These are phyloP conservation scores for Tinospora cordifolia DNA, from an alignment of 164 flowering plant species.

Conservation along the genomic window DNA sequence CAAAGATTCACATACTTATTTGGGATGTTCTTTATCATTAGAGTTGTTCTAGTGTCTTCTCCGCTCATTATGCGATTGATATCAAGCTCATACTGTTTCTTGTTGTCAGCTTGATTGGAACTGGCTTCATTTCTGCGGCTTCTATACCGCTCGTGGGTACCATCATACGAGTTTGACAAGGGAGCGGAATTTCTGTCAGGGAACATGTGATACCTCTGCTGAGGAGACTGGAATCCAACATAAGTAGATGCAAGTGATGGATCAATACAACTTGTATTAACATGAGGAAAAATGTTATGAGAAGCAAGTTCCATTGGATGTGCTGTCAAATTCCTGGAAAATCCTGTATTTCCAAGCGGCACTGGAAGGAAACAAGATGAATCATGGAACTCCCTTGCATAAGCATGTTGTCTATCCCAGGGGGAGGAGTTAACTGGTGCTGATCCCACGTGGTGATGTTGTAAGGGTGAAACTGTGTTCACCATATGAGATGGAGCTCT, in stretches of 20 bases:
- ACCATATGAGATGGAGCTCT: conserved; percentile 44
- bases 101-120: conserved; percentile 50
- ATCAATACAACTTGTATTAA: conserved; percentile 55
- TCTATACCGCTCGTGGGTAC: conserved; percentile 52
- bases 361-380: conserved; percentile 60
- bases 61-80: conserved; percentile 61
- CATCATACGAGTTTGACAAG: conserved; percentile 50
- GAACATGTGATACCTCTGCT: conserved; percentile 57
- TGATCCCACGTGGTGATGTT: conserved; percentile 71
- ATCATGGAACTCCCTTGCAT: conserved; percentile 59
- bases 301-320: conserved; percentile 68
- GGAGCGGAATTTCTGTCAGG: conserved; percentile 63
- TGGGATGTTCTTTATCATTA: conserved; percentile 88
- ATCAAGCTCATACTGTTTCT: conserved; percentile 77
- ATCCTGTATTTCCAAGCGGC: conserved; percentile 60
- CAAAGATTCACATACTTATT: conserved; percentile 56
- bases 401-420: conserved; percentile 64
- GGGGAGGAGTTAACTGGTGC: conserved; percentile 70
- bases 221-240: conserved; percentile 53
- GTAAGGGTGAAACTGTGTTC: conserved; percentile 40
- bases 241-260: conserved; percentile 39
- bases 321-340: conserved; percentile 39
- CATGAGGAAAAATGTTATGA: conserved; percentile 47
- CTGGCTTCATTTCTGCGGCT: conserved; percentile 44
- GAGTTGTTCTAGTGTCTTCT: conserved; percentile 66